Percentiles rank a stretch among this genome's conserved stretches.
phyloP scores from a whole-genome alignment of 345 rosid species.

The Gossypium sturtianum region DNA sequence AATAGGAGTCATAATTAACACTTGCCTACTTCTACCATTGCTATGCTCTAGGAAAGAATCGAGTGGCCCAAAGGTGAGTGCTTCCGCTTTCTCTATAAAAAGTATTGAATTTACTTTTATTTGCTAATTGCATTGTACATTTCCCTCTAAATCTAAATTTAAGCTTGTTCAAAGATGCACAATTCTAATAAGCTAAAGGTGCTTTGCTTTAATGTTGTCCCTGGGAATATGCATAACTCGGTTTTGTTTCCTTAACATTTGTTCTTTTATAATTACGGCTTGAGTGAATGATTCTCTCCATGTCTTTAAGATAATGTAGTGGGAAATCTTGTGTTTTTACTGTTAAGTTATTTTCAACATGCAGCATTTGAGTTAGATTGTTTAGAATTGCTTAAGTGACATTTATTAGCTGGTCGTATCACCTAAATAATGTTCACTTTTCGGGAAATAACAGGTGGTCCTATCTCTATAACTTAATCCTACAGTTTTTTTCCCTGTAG shows the following conservation, averaged over 20 bases:
- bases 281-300: neutral
- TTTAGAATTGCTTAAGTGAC: neutral
- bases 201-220: neutral
- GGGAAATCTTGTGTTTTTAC: neutral
- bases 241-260: neutral
- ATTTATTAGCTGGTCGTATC: neutral
- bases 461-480: neutral
- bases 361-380: slow-evolving; percentile 3
- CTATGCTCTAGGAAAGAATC: slow-evolving; percentile 73
- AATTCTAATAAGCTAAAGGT: neutral
- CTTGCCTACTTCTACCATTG: slow-evolving; percentile 68
- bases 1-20: too few species aligned
- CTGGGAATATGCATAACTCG: neutral
- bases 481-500: neutral
- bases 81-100: neutral
- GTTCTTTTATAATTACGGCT: slow-evolving; percentile 2
- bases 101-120: neutral
- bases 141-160: neutral
- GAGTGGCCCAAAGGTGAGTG: slow-evolving; percentile 91
- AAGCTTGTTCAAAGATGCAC: neutral
- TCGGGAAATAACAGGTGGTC: neutral
- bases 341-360: too few species aligned
- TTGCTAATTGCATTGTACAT: neutral
- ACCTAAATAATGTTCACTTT: neutral
- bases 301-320: neutral